These are phyloP conservation scores for Gonium pectorale DNA, from an alignment of 139 green algal genomes.

Conservation along the genomic window DNA sequence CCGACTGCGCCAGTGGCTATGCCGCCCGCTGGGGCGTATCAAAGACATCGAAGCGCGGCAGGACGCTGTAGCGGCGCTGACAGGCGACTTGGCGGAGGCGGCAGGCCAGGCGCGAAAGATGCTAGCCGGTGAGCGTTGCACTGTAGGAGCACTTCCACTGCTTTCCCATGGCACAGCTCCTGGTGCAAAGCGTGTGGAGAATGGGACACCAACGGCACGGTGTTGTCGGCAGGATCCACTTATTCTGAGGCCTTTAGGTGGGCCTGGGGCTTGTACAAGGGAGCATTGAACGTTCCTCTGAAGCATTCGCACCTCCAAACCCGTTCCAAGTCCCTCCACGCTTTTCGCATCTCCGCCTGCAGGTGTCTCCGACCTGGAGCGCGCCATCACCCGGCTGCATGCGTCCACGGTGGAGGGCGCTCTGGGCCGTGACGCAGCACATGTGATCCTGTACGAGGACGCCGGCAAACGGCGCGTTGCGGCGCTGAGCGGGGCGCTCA, in stretches of 20 bases:
- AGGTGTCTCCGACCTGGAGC: constrained; percentile 90
- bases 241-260: no score
- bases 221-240: no score
- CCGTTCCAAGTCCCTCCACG: background rate
- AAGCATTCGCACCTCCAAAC: no score
- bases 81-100: constrained; percentile 65
- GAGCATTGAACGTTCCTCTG: no score
- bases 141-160: no score
- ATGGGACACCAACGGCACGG: no score
- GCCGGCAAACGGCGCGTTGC: constrained; percentile 59
- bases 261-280: no score
- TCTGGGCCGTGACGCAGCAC: constrained; percentile 72
- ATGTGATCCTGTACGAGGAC: constrained; percentile 98
- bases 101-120: constrained; percentile 64
- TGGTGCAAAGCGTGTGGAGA: no score
- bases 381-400: constrained; percentile 82
- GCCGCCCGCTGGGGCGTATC: constrained; percentile 78
- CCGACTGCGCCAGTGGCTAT: constrained; percentile 91
- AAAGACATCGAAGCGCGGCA: constrained; percentile 83
- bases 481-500: constrained; percentile 75
- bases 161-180: no score
- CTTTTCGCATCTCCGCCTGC: background rate
- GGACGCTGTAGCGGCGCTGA: constrained; percentile 67
- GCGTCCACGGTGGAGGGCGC: constrained; percentile 60
- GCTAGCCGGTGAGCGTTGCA: constrained; percentile 62